Conservation (phyloP, 208 protist species). For the Histomonas meleagridis region DNA sequence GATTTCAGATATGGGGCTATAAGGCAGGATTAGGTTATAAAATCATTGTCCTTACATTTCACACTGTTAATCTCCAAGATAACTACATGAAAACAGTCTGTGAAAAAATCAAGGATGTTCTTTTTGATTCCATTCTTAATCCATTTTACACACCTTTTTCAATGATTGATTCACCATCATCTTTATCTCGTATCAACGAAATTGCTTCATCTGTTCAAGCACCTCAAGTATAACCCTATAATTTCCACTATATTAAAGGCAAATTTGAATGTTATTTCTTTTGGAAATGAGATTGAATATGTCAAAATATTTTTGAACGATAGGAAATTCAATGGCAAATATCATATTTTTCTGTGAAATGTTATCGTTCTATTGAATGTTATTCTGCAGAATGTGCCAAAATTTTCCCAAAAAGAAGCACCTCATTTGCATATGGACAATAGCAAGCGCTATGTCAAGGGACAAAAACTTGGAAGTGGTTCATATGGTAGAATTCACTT, state of each 20-base stretch:
- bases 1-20: conserved; percentile 27
- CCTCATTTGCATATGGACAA: too few species aligned
- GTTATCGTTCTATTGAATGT: too few species aligned
- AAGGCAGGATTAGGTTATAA: neutral
- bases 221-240: too few species aligned
- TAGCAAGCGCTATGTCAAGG: too few species aligned
- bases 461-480: conserved; percentile 81
- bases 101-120: neutral
- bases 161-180: neutral
- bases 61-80: neutral
- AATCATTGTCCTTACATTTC: neutral
- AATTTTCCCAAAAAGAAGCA: too few species aligned
- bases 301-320: too few species aligned
- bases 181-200: neutral
- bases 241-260: too few species aligned
- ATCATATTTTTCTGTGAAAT: too few species aligned
- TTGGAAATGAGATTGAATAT: too few species aligned
- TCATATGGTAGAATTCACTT: conserved; percentile 91
- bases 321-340: too few species aligned
- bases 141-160: conserved; percentile 26
- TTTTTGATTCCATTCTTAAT: conserved; percentile 10
- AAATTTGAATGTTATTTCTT: too few species aligned
- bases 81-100: neutral
- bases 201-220: neutral
- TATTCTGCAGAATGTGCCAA: too few species aligned